A percentile compares a stretch with the other conserved stretches of the same genome.
Conservation (phyloP, 1,284 basidiomycete species). For the Marasmius oreades region DNA sequence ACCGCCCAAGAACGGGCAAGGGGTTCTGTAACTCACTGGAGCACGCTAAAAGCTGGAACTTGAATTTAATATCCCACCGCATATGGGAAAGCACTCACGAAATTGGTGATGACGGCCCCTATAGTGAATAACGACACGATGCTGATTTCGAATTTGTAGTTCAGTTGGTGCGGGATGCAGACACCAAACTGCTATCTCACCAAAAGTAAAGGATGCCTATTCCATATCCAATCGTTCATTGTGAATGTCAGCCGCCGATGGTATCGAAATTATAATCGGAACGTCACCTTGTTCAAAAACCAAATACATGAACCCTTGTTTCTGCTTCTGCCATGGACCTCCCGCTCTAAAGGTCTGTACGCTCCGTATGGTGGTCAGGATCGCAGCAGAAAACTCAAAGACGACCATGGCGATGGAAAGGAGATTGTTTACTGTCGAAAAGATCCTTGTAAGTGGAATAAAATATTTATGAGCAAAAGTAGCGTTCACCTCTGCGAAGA, state of each 20-base stretch:
- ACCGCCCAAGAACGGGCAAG: too few relatives aligned
- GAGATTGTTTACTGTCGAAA: conserved; percentile 17
- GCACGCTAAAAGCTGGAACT: background rate
- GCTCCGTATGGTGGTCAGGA: conserved; percentile 22
- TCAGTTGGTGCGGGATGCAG: background rate
- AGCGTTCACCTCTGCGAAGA: background rate
- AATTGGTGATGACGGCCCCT: conserved; percentile 26
- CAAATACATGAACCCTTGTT: conserved; percentile 4
- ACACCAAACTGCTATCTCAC: conserved; percentile 12
- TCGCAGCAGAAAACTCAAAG: conserved; percentile 24
- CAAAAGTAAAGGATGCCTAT: conserved; percentile 26
- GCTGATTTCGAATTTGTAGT: conserved; percentile 11
- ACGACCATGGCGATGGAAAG: conserved; percentile 26
- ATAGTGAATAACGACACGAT: conserved; percentile 26
- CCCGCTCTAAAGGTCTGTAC: conserved; percentile 14
- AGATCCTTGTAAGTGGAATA: background rate
- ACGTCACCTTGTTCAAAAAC: conserved; percentile 20
- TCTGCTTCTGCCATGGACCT: conserved; percentile 10
- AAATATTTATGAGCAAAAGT: background rate
- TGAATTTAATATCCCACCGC: background rate
- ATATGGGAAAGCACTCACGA: conserved; percentile 18
- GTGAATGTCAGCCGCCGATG: too few relatives aligned
- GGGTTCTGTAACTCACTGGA: conserved; percentile 1
- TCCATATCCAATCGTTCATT: too few relatives aligned
- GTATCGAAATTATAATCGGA: too few relatives aligned